Percentiles rank a stretch among this genome's conserved stretches.
These are phyloP conservation scores for Quercus alba DNA, from an alignment of 306 rosid genomes.

Conservation along the genomic window DNA sequence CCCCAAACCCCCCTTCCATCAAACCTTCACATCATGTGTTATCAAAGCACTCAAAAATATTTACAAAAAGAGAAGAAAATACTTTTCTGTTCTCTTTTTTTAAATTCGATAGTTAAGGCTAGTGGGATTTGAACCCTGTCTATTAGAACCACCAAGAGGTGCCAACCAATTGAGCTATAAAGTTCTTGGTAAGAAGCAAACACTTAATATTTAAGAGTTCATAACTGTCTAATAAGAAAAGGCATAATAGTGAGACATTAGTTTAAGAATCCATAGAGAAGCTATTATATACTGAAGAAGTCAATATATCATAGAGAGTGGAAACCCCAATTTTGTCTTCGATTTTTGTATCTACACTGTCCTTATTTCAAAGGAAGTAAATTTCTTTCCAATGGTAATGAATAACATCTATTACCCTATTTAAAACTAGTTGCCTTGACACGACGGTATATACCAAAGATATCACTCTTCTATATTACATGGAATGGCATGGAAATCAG, in stretches of 20 bases:
- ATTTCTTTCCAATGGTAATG: background rate
- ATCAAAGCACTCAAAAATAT: no score
- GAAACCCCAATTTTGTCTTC: background rate
- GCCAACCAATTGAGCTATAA: no score
- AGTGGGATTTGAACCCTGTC: no score
- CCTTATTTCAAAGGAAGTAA: background rate
- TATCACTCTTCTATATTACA: background rate
- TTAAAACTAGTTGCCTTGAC: background rate
- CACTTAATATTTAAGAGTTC: background rate
- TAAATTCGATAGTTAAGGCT: no score
- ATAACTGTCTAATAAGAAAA: background rate
- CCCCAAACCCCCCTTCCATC: background rate
- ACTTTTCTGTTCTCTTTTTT: no score
- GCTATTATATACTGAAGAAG: background rate
- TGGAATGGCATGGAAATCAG: slow-evolving; percentile 19
- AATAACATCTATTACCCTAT: background rate
- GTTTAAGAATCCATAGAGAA: background rate
- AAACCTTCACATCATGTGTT: background rate
- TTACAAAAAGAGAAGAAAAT: no score
- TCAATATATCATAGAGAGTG: background rate
- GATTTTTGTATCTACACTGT: background rate
- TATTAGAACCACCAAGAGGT: no score
- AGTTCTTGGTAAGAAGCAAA: background rate
- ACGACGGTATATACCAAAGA: background rate
- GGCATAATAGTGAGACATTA: background rate